Percentiles rank a stretch among this genome's conserved stretches.
phyloP scores from a whole-genome alignment of 495 filamentous ascomycete genomes.

The Lophiostoma macrostomum region DNA sequence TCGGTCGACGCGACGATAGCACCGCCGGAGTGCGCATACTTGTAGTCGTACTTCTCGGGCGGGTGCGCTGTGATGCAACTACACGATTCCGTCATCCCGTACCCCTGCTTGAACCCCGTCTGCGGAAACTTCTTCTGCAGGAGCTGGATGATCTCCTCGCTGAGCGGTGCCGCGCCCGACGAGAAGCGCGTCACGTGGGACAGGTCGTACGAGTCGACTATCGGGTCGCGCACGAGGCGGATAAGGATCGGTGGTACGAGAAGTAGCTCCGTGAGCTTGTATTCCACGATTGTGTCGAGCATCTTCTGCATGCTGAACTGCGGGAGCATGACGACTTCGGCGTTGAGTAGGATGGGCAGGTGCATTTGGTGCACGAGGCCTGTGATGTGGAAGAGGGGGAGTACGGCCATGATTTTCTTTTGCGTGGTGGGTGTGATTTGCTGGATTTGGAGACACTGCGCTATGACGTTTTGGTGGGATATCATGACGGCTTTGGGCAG shows the following conservation, averaged over 20 bases:
- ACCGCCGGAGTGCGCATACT: constrained; percentile 58
- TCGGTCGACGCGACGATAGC: constrained; percentile 57
- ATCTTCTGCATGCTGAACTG: constrained; percentile 56
- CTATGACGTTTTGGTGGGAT: constrained; percentile 61
- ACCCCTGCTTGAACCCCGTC: constrained; percentile 64
- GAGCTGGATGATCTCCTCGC: constrained; percentile 58
- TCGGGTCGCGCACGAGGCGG: constrained; percentile 60
- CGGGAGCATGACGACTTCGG: constrained; percentile 42
- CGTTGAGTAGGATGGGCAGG: constrained; percentile 42
- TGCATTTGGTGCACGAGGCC: constrained; percentile 61
- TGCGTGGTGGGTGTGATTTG: constrained; percentile 48
- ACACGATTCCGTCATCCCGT: constrained; percentile 69
- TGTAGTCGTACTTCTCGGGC: constrained; percentile 51
- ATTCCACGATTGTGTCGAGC: constrained; percentile 49
- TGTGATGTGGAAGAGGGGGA: constrained; percentile 62
- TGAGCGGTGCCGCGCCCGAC: constrained; percentile 63
- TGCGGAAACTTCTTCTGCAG: constrained; percentile 57
- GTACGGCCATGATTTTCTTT: constrained; percentile 51
- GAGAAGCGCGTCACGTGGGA: constrained; percentile 51
- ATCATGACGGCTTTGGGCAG: constrained; percentile 60
- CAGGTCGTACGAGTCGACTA: constrained; percentile 61
- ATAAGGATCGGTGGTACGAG: constrained; percentile 69
- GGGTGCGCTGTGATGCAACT: constrained; percentile 61
- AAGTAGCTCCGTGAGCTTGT: constrained; percentile 53
- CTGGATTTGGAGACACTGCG: constrained; percentile 56